These are phyloP conservation scores for Apodospora peruviana DNA, from an alignment of 495 filamentous ascomycete species.

Conservation along the genomic window DNA sequence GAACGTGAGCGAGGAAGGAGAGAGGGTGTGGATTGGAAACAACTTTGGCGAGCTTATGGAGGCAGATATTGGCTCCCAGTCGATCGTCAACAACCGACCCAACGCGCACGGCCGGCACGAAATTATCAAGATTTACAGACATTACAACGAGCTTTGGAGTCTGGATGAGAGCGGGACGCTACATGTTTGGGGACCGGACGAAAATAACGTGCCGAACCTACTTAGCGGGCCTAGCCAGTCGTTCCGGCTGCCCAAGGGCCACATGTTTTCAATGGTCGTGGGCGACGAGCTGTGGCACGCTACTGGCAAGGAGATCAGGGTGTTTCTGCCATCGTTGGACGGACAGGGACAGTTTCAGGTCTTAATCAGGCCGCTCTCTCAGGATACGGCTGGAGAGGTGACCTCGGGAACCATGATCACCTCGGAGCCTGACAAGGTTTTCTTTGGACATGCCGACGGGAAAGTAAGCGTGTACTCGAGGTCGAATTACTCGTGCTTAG, in stretches of 20 bases:
- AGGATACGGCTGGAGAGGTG: conserved; percentile 71
- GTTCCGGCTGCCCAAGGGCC: conserved; percentile 70
- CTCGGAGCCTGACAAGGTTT: conserved; percentile 72
- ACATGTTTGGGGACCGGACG: conserved; percentile 80
- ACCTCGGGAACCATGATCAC: conserved; percentile 74
- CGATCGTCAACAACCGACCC: conserved; percentile 56
- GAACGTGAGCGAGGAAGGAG: conserved; percentile 71
- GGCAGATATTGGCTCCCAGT: conserved; percentile 68
- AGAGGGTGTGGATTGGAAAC: conserved; percentile 84
- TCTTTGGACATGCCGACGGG: conserved; percentile 88
- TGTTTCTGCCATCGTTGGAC: conserved; percentile 72
- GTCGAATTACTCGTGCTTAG: conserved; percentile 65
- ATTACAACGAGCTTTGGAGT: conserved; percentile 89
- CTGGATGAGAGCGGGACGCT: conserved; percentile 86
- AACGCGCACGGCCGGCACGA: conserved; percentile 75
- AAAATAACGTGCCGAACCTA: conserved; percentile 66
- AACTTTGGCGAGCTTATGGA: conserved; percentile 83
- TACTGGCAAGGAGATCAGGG: conserved; percentile 76
- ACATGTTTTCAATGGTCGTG: conserved; percentile 80
- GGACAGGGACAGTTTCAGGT: conserved; percentile 63
- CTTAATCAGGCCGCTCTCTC: conserved; percentile 58
- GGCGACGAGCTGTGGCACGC: conserved; percentile 83
- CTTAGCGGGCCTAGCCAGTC: conserved; percentile 56
- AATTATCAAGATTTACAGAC: conserved; percentile 79
- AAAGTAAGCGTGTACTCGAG: conserved; percentile 89